These are phyloP conservation scores for Mycoemilia scoparia DNA, from an alignment of 192 early-diverging fungal genomes.

Conservation along the genomic window DNA sequence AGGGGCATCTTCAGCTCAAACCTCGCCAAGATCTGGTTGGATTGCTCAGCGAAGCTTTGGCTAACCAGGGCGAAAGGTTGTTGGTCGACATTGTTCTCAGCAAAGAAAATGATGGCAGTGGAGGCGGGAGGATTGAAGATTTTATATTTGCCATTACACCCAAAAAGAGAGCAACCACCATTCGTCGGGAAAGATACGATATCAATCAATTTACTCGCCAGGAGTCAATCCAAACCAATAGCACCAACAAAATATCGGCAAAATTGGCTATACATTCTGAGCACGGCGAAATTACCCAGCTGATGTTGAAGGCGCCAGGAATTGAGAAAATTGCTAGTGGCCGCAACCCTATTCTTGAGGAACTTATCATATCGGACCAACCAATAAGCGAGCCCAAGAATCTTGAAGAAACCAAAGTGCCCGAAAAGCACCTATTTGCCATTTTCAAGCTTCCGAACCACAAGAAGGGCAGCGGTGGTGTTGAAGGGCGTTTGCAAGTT, in stretches of 20 bases:
- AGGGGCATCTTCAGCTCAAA: constrained; percentile 36
- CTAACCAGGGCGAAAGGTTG: constrained; percentile 15
- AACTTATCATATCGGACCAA: constrained; percentile 38
- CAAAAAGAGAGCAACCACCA: constrained; percentile 28
- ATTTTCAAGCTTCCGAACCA: constrained; percentile 17
- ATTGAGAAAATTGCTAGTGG: constrained; percentile 24
- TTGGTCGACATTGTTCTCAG: constrained; percentile 28
- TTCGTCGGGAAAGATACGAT: constrained; percentile 47
- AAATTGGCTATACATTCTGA: constrained; percentile 37
- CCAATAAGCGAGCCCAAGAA: constrained; percentile 38
- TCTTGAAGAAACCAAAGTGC: constrained; percentile 17
- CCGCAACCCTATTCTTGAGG: constrained; percentile 28
- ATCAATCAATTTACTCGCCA: constrained; percentile 27
- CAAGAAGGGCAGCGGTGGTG: too few relatives aligned
- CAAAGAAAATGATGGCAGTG: constrained; percentile 11
- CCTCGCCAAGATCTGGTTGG: constrained; percentile 26
- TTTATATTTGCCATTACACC: constrained; percentile 57
- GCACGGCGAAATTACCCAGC: constrained; percentile 29
- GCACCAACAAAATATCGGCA: constrained; percentile 8
- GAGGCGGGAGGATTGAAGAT: too few relatives aligned
- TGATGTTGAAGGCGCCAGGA: constrained; percentile 28
- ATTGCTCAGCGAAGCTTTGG: constrained; percentile 22
- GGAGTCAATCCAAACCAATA: too few relatives aligned
- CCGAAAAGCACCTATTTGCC: constrained; percentile 29
- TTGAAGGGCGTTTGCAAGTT: constrained; percentile 5